Base-by-base conservation (phyloP, 768 basidiomycete genomes). In the Leucocoprinus leucothites region DNA sequence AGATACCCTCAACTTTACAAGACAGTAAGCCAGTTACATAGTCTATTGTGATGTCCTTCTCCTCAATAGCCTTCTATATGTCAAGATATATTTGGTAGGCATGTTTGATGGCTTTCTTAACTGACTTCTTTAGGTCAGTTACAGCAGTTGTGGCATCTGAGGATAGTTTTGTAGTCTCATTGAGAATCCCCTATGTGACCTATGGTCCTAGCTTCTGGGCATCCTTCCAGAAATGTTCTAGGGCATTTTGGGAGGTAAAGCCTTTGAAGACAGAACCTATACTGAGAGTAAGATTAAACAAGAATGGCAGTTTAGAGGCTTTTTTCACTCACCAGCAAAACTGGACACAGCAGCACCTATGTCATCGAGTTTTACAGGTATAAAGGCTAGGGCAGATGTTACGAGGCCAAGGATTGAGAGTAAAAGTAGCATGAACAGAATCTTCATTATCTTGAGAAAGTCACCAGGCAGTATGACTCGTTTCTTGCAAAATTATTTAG, bases 141-240 rank as follows among this genome's bases (percentile, higher is more conserved):
- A 59, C 24, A 8, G 36, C 26, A 9, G 21, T 25, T 4, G 34
- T 21, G 19, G 31, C 24, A 3, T 51, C 58, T 6, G n/a, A 2
- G 18, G 40, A 52, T 9, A 24, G 14, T 13, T 48, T 26, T 14
- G 36, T 36, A 13, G 40, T 26, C 14, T 56, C 31, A 11, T 41
- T 28, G 26, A 59, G 38, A 5, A 49, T 38, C 21, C 13, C n/a
- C 0, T 59, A 18, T 2, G 36, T 49, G 7, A 9, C 43, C 19
- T 16, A 43, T 7, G 36, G 22, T 3, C 48, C 58, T 11, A 51
- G 22, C 18, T 46, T 51, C 22, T 51, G 28, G 3, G 41, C 36
- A 13, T 48, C 46, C 3, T 48, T 24, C 58, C 58, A 56, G 34
- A 52, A 18, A 2, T n/a, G 22, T 6, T 53, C 34, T 11, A 55